Percentiles rank a stretch among this genome's conserved stretches.
phyloP scores from a whole-genome alignment of 768 basidiomycete species.

The Aureoboletus auriporus region DNA sequence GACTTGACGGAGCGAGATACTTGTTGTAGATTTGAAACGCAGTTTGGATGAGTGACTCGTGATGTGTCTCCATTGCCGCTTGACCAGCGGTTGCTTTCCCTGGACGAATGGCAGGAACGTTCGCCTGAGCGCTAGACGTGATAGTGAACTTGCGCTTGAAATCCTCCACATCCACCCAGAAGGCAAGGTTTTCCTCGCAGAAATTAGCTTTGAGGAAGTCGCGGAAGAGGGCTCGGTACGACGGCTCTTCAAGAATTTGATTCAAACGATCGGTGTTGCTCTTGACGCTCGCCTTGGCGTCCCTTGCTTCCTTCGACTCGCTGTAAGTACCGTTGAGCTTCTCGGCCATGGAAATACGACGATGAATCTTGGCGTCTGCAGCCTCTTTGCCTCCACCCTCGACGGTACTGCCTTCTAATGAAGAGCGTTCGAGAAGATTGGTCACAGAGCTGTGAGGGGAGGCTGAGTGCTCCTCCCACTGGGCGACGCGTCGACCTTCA shows the following conservation, averaged over 20 bases:
- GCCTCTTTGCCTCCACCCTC: conserved; percentile 24
- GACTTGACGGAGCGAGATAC: conserved; percentile 93
- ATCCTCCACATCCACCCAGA: conserved; percentile 96
- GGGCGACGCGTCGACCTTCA: conserved; percentile 80
- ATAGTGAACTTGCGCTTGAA: conserved; percentile 96
- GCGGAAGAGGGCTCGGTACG: conserved; percentile 84
- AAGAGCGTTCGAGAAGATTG: conserved; percentile 59
- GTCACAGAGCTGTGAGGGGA: conserved; percentile 67
- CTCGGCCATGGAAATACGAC: conserved; percentile 75
- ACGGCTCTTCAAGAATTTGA: conserved; percentile 91
- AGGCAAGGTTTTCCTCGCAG: conserved; percentile 96
- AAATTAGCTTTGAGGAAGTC: conserved; percentile 93
- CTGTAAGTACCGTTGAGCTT: conserved; percentile 52
- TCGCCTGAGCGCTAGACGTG: conserved; percentile 85
- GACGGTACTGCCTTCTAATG: conserved; percentile 41
- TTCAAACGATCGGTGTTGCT: conserved; percentile 89
- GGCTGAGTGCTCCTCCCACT: conserved; percentile 63
- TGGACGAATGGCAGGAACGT: conserved; percentile 36
- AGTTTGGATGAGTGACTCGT: conserved; percentile 90
- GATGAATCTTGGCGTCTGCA: conserved; percentile 66
- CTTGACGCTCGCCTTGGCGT: conserved; percentile 59
- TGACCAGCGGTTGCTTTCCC: conserved; percentile 63
- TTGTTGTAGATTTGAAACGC: conserved; percentile 93
- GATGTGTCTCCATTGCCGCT: conserved; percentile 94
- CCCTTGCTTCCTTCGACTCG: conserved; percentile 45